Evolutionary conservation across 257 asterid species (phyloP).

Genomic region (Solanum virginianum): DNA sequence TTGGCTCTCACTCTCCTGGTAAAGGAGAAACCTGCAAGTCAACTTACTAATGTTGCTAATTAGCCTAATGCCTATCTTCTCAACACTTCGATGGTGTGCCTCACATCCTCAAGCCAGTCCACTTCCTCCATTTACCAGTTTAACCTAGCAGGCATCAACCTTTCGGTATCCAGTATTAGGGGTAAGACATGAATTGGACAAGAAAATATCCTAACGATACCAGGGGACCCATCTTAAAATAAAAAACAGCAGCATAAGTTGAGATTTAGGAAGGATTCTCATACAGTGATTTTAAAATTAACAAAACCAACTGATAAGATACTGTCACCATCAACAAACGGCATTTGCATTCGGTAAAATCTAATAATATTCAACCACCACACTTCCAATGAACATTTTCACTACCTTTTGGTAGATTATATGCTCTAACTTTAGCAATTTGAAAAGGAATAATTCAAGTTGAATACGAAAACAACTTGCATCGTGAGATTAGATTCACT

Average conservation of each 20-base stretch:
- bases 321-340: background rate
- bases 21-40: background rate
- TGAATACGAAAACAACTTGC: background rate
- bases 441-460: background rate
- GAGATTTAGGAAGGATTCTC: background rate
- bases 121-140: background rate
- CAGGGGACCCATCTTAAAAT: background rate
- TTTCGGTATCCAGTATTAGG: background rate
- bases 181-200: background rate
- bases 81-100: background rate
- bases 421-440: background rate
- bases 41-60: background rate
- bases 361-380: background rate
- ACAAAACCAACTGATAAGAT: background rate
- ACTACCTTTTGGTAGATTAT: background rate
- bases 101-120: background rate
- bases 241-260: background rate
- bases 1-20: background rate
- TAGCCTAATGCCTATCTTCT: background rate
- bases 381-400: background rate
- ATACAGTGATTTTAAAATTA: background rate
- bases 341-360: background rate
- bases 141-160: background rate
- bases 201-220: background rate
- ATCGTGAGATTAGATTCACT: background rate